Conservation (phyloP, 306 rosid species). For the Fragaria ananassa region DNA sequence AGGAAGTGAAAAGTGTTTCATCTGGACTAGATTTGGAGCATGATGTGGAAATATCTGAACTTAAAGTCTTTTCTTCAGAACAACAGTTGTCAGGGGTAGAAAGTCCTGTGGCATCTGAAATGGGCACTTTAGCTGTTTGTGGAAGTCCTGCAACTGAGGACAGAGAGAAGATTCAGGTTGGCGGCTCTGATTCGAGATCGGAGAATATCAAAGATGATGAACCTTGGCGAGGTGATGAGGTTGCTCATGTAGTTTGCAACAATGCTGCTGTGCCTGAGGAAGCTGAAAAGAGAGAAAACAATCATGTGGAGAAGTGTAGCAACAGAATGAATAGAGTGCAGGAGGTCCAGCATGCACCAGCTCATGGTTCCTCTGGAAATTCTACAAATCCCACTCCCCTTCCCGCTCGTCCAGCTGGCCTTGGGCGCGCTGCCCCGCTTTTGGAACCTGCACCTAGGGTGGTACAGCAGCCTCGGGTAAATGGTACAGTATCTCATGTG, state of each 20-base stretch:
- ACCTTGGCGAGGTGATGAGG: conserved; percentile 36
- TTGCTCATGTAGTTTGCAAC: conserved; percentile 19
- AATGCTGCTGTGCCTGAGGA: conserved; percentile 35
- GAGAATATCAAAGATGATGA: conserved; percentile 21
- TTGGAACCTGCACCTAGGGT: conserved; percentile 69
- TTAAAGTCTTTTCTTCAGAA: conserved; percentile 30
- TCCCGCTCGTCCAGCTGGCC: conserved; percentile 82
- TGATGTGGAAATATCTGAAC: conserved; percentile 28
- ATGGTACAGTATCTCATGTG: conserved; percentile 51
- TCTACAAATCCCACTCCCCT: conserved; percentile 41
- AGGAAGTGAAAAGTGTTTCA: conserved; percentile 15
- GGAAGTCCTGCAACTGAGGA: conserved; percentile 32
- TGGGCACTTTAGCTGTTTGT: conserved; percentile 18
- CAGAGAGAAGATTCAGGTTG: conserved; percentile 26
- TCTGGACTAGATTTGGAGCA: conserved; percentile 27
- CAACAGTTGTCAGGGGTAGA: conserved; percentile 21
- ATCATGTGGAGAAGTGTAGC: conserved; percentile 33
- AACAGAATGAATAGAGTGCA: conserved; percentile 30
- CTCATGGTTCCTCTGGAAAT: conserved; percentile 42
- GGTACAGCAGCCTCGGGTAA: conserved; percentile 74
- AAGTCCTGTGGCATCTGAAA: conserved; percentile 13
- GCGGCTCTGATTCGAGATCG: conserved; percentile 23
- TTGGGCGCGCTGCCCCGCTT: conserved; percentile 82
- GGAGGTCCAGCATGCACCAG: conserved; percentile 33
- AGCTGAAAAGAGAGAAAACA: conserved; percentile 40